phyloP scores from a whole-genome alignment of 192 early-diverging fungal species.

The Coemansia sp. region DNA sequence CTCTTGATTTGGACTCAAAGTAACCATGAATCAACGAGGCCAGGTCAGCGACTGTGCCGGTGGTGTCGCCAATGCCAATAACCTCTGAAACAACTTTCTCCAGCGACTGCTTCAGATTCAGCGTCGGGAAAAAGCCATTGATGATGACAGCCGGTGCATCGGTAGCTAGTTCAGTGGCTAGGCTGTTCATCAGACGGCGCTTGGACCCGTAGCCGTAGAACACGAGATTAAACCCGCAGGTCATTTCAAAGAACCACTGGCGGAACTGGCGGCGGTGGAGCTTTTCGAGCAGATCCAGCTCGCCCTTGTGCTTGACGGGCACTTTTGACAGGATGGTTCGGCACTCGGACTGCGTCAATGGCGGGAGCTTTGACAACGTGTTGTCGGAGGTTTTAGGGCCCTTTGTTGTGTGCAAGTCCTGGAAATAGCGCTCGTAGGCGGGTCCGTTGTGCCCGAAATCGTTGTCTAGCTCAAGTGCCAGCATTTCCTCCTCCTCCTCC shows the following conservation, averaged over 20 bases:
- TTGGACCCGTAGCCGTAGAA: conserved; percentile 97
- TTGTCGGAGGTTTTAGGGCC: conserved; percentile 76
- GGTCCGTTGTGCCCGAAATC: conserved; percentile 27
- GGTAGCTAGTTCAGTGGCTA: conserved; percentile 58
- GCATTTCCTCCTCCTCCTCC: conserved; percentile 4
- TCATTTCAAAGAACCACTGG: conserved; percentile 89
- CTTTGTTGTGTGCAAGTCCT: conserved; percentile 58
- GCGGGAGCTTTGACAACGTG: conserved; percentile 77
- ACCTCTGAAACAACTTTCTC: conserved; percentile 56
- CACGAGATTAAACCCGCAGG: conserved; percentile 79
- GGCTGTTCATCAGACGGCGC: conserved; percentile 70
- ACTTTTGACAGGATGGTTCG: conserved; percentile 53
- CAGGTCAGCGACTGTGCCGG: conserved; percentile 62
- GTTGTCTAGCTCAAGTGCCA: conserved; percentile 2
- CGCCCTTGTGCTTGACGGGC: conserved; percentile 60
- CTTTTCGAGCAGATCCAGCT: conserved; percentile 55
- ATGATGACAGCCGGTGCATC: conserved; percentile 71
- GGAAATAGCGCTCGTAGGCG: conserved; percentile 78
- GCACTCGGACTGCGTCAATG: conserved; percentile 71
- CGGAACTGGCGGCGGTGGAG: conserved; percentile 66
- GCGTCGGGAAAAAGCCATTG: conserved; percentile 81
- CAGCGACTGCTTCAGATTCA: conserved; percentile 72
- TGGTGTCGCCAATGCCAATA: conserved; percentile 28
- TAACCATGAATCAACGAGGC: conserved; percentile 63
- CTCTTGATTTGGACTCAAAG: conserved; percentile 56